phyloP scores from a whole-genome alignment of 177 flowering plant species.

The Vitis hybrid region DNA sequence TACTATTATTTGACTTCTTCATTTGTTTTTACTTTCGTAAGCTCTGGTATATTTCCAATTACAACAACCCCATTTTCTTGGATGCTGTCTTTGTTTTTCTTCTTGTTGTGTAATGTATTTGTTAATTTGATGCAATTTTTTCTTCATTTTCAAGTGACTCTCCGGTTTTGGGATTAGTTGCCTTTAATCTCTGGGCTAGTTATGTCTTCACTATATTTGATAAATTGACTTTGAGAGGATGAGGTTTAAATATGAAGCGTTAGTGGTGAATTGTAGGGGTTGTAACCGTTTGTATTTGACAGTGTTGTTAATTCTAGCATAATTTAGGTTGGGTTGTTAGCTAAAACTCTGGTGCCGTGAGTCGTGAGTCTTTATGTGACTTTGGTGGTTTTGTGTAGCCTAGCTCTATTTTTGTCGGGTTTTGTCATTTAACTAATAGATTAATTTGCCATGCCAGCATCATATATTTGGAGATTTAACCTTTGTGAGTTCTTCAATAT shows the following conservation, averaged over 20 bases:
- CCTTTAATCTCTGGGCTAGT: not conserved
- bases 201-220: conserved; percentile 7
- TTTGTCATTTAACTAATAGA: not conserved
- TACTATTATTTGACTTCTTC: not conserved
- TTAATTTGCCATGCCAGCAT: not conserved
- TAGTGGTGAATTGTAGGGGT: not conserved
- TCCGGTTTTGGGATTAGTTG: not conserved
- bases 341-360: too few species aligned
- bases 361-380: too few species aligned
- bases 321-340: too few species aligned
- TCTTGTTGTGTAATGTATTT: not conserved
- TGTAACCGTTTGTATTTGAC: not conserved
- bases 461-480: not conserved
- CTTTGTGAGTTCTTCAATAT: not conserved
- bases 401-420: too few species aligned
- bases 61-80: too few species aligned
- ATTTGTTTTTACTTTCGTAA: too few species aligned
- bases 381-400: too few species aligned
- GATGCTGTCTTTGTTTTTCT: not conserved
- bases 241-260: not conserved
- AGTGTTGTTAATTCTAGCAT: too few species aligned
- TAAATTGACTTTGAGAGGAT: conserved; percentile 8
- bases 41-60: too few species aligned
- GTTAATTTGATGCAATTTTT: not conserved
- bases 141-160: not conserved